Percentiles rank a stretch among this genome's conserved stretches.
Evolutionary conservation across 352 stramenopile genomes (phyloP).

Genomic region (Phytophthora agathidicida): DNA sequence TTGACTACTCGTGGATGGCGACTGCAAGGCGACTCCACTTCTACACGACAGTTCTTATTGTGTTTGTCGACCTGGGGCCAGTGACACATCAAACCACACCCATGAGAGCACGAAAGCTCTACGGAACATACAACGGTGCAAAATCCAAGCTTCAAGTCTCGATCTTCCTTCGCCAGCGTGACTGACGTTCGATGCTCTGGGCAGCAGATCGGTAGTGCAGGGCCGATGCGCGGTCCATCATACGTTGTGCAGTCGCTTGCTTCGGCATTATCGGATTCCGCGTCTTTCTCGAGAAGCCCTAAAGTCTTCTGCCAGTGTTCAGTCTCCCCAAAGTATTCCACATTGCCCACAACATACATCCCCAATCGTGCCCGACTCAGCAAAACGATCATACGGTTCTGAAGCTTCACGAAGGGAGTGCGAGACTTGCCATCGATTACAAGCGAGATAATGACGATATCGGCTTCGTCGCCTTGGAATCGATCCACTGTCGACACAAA

Average conservation of each 20-base stretch:
- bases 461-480: conserved; percentile 91
- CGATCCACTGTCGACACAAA: conserved; percentile 86
- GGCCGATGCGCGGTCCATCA: conserved; percentile 51
- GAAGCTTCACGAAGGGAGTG: conserved; percentile 88
- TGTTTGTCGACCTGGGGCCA: conserved; percentile 63
- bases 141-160: conserved; percentile 75
- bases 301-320: conserved; percentile 84
- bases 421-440: conserved; percentile 90
- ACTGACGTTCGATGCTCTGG: conserved; percentile 62
- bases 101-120: conserved; percentile 66
- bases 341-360: conserved; percentile 88
- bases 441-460: conserved; percentile 88
- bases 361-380: conserved; percentile 84
- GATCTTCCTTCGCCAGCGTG: conserved; percentile 33
- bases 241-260: conserved; percentile 44
- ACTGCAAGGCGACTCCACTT: conserved; percentile 69
- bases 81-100: conserved; percentile 74
- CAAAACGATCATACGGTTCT: conserved; percentile 91
- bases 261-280: conserved; percentile 45
- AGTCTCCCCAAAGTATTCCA: conserved; percentile 79
- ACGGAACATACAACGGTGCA: conserved; percentile 72
- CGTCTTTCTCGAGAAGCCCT: conserved; percentile 47
- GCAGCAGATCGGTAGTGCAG: conserved; percentile 78
- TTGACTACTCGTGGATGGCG: conserved; percentile 56
- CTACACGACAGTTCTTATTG: conserved; percentile 59